Conservation (phyloP, 768 basidiomycete genomes). For the Mycena kentingensis region DNA sequence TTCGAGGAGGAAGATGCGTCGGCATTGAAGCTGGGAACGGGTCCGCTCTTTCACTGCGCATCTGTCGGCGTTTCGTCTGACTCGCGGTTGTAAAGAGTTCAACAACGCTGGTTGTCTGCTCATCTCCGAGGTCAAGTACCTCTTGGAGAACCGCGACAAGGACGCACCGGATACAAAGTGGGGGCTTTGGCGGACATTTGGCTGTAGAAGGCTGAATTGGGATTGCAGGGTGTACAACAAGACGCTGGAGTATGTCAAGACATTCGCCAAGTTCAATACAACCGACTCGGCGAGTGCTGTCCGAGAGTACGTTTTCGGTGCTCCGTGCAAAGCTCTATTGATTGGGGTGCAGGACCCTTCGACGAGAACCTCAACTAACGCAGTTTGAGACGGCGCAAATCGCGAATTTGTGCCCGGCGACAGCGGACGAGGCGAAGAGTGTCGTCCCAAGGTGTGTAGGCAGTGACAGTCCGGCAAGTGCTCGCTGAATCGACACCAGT, state of each 20-base stretch:
- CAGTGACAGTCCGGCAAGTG: not conserved
- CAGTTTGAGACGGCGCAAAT: slow-evolving; percentile 94
- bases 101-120: slow-evolving; percentile 89
- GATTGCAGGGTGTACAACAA: slow-evolving; percentile 83
- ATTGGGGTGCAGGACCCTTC: slow-evolving; percentile 57
- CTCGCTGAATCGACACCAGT: slow-evolving; percentile 29
- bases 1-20: slow-evolving; percentile 10
- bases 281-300: slow-evolving; percentile 83
- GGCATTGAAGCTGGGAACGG: not conserved
- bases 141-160: slow-evolving; percentile 85
- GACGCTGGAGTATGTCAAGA: slow-evolving; percentile 88
- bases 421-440: slow-evolving; percentile 90
- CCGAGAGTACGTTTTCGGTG: slow-evolving; percentile 66
- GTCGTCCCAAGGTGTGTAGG: slow-evolving; percentile 75
- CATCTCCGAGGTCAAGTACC: slow-evolving; percentile 90
- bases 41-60: not conserved
- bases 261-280: slow-evolving; percentile 87
- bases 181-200: slow-evolving; percentile 28
- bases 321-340: slow-evolving; percentile 3
- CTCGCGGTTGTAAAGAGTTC: slow-evolving; percentile 58
- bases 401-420: slow-evolving; percentile 86
- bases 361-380: slow-evolving; percentile 76
- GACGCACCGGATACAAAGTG: slow-evolving; percentile 87
- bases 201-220: not conserved
- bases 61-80: not conserved